A percentile compares a stretch with the other conserved stretches of the same genome.
Conservation (phyloP, 1,284 basidiomycete species). For the Xanthoconium separans region DNA sequence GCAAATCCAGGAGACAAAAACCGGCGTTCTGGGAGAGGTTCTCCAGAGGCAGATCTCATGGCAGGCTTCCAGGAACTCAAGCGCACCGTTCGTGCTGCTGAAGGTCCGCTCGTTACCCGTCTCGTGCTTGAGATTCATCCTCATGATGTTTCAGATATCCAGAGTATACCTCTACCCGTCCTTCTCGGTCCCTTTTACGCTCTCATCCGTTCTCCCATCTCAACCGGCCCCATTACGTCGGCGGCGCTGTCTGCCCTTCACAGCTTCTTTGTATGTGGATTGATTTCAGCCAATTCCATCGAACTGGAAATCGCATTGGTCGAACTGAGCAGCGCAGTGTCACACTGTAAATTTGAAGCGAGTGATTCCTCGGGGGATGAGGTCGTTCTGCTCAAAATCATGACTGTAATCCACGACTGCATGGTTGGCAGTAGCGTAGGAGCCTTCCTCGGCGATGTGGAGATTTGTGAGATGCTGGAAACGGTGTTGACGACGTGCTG, state of each 20-base stretch:
- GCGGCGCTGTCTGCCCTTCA: slow-evolving; percentile 87
- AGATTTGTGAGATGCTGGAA: slow-evolving; percentile 98
- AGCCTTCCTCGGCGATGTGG: slow-evolving; percentile 79
- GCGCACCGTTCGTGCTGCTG: slow-evolving; percentile 66
- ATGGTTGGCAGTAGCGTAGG: slow-evolving; percentile 68
- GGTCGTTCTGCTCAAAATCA: slow-evolving; percentile 89
- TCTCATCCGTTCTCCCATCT: slow-evolving; percentile 89
- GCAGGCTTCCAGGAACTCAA: slow-evolving; percentile 86
- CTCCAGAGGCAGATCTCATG: slow-evolving; percentile 81
- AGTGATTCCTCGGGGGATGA: slow-evolving; percentile 96
- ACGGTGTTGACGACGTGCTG: slow-evolving; percentile 97
- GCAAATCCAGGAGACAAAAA: slow-evolving; percentile 43
- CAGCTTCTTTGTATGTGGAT: slow-evolving; percentile 77
- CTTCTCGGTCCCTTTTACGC: slow-evolving; percentile 90
- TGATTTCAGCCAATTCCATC: slow-evolving; percentile 58
- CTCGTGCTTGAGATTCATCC: slow-evolving; percentile 7
- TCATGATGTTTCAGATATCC: slow-evolving; percentile 51
- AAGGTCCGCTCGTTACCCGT: slow-evolving; percentile 61
- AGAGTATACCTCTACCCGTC: slow-evolving; percentile 50
- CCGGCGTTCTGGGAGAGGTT: slow-evolving; percentile 45
- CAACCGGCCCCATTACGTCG: slow-evolving; percentile 93
- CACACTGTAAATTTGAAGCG: slow-evolving; percentile 97
- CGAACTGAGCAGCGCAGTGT: slow-evolving; percentile 86
- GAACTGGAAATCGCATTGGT: slow-evolving; percentile 67
- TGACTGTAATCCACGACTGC: slow-evolving; percentile 88